phyloP scores from a whole-genome alignment of 179 eudicot genomes.

The Corrigiola litoralis region DNA sequence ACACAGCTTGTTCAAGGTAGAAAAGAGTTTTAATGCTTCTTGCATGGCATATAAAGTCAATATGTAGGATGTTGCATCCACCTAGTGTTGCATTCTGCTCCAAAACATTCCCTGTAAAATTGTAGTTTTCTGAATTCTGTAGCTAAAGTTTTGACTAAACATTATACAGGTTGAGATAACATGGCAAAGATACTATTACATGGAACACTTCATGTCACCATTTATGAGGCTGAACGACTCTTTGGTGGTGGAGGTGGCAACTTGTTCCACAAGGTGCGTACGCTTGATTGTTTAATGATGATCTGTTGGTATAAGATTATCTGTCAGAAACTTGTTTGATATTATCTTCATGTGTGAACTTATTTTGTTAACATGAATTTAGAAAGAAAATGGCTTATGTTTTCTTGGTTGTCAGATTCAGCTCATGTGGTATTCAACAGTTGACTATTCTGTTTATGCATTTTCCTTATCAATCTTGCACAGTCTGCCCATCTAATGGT shows the following conservation, averaged over 20 bases:
- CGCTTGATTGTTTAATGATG: neutral
- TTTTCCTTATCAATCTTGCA: too few species aligned
- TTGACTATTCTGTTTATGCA: too few species aligned
- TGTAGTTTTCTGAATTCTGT: neutral
- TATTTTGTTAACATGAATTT: neutral
- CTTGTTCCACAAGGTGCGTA: slow-evolving; percentile 46
- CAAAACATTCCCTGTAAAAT: too few species aligned
- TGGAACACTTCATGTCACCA: slow-evolving; percentile 67
- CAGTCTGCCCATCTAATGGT: too few species aligned
- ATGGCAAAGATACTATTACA: slow-evolving; percentile 67
- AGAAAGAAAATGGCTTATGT: neutral
- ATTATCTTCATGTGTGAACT: too few species aligned
- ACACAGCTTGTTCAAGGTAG: slow-evolving; percentile 11
- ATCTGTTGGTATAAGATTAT: too few species aligned
- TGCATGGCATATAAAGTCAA: neutral
- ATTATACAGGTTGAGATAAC: slow-evolving; percentile 7
- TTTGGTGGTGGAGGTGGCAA: slow-evolving; percentile 31
- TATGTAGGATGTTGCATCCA: neutral
- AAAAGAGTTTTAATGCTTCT: neutral
- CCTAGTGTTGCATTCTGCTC: too few species aligned
- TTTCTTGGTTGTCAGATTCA: neutral
- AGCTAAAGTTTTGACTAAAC: neutral
- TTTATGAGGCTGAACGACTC: slow-evolving; percentile 53
- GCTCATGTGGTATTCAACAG: too few species aligned
- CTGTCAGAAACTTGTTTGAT: too few species aligned